These are phyloP conservation scores for Coffea humblotiana DNA, from an alignment of 305 asterid species.

Conservation along the genomic window DNA sequence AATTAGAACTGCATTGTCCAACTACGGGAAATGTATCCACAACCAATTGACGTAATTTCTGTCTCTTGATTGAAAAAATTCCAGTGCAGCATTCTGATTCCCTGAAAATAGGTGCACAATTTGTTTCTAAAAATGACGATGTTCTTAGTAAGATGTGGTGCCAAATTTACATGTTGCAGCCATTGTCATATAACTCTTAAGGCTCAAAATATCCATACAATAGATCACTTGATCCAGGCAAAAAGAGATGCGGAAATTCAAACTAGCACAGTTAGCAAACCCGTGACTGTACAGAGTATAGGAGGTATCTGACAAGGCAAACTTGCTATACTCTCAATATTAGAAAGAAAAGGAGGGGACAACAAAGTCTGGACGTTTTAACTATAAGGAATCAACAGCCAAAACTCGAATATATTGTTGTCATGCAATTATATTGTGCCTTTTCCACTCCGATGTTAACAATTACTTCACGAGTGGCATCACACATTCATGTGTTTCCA, in stretches of 20 bases:
- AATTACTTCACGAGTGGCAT: neutral
- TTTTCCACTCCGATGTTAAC: neutral
- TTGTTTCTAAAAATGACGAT: neutral
- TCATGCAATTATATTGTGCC: neutral
- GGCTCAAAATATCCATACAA: neutral
- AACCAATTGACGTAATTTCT: constrained; percentile 48
- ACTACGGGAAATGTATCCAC: constrained; percentile 43
- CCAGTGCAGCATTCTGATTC: constrained; percentile 46
- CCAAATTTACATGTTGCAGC: neutral
- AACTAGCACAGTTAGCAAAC: neutral
- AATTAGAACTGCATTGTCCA: constrained; percentile 42
- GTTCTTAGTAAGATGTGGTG: neutral
- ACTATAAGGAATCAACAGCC: neutral
- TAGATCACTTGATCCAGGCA: neutral
- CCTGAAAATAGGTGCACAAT: constrained; percentile 36
- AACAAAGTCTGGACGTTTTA: neutral
- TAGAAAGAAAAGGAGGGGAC: neutral
- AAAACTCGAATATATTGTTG: neutral
- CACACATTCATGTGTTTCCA: neutral
- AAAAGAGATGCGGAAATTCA: neutral
- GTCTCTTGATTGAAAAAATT: constrained; percentile 60
- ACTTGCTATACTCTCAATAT: neutral
- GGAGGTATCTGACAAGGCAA: neutral
- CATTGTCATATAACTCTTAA: neutral
- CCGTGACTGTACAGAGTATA: neutral